Base-by-base conservation (phyloP, 331 rosid genomes). In the Erythrophleum ivorense region DNA sequence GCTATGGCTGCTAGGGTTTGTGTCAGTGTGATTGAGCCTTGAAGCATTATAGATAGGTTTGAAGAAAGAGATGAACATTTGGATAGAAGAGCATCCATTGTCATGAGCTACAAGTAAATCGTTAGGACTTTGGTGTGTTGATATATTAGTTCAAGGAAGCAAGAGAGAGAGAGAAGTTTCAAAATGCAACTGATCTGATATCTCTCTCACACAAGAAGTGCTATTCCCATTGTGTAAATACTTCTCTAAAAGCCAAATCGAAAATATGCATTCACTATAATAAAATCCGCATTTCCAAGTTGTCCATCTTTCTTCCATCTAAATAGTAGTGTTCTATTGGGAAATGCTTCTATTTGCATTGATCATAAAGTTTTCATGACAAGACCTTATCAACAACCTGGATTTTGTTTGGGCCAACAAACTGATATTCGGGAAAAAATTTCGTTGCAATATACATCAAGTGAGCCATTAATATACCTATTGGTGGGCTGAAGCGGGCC, bases 311-410 rank as follows among this genome's bases (percentile, higher is more conserved):
- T 29, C 54, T 71, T 71, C 73, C 65, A 34, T 75, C 73, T 29
- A 10, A 36, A 29, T 45, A 15, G 52, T 48, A 24, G 54, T 15
- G 55, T 82, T 46, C n/a, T 50, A 54, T 41, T 34, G 55, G 77
- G 80, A 79, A 79, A 79, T 57, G 71, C 62, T 45, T 45, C 60
- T 48, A 80, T 70, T 2, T 31, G 62, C 34, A 54, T 9, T 77
- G 49, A 66, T 76, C 84, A 86, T 62, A 59, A 63, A 71, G 45
- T 65, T 83, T 29, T 49, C 79, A 82, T 77, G 85, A 73, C 7
- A 72, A 10, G 67, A 43, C 53, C 68, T 50, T 75, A 16, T 62
- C 52, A 41, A 68, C 75, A 79, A 68, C 19, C 64, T 70, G 24
- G n/a, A 53, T 16, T 15, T 6, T 2, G 8, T 66, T 16, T 65